Evolutionary conservation across 164 flowering plant species (phyloP).

Genomic region (Vitis labrusca): DNA sequence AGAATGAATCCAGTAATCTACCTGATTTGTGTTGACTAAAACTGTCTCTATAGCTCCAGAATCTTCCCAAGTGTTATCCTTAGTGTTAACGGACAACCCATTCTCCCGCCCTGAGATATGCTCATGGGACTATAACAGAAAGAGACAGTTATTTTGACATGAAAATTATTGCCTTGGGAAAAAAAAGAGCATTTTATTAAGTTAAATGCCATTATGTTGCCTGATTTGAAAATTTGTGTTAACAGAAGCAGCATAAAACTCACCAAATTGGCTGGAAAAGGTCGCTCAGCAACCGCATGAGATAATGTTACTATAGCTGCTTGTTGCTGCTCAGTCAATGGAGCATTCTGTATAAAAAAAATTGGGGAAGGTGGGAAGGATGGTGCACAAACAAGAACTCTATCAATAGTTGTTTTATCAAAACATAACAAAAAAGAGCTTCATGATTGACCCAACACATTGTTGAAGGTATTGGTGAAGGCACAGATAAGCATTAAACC

Average conservation of each 20-base stretch:
- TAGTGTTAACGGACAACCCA: conserved; percentile 51
- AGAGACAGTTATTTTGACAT: conserved; percentile 1
- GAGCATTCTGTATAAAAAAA: conserved; percentile 63
- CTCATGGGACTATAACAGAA: conserved; percentile 54
- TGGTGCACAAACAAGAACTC: too few relatives aligned
- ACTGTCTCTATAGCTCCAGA: conserved; percentile 57
- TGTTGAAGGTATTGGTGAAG: too few relatives aligned
- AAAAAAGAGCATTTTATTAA: neutral
- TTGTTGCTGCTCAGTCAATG: conserved; percentile 85
- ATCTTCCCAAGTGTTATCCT: conserved; percentile 41
- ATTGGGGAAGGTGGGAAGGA: too few relatives aligned
- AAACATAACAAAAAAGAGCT: too few relatives aligned
- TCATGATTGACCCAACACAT: too few relatives aligned
- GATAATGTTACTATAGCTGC: conserved; percentile 67
- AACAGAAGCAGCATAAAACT: conserved; percentile 9
- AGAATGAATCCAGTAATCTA: conserved; percentile 14
- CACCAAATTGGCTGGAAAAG: conserved; percentile 73
- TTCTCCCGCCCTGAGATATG: conserved; percentile 44
- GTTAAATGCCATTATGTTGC: neutral
- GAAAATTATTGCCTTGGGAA: neutral
- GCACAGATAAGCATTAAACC: too few relatives aligned
- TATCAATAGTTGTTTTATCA: too few relatives aligned
- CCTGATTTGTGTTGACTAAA: conserved; percentile 90
- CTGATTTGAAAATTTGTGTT: neutral
- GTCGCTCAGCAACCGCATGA: conserved; percentile 85